Evolutionary conservation across 345 rosid genomes (phyloP).

Genomic region (Geranium brycei): DNA sequence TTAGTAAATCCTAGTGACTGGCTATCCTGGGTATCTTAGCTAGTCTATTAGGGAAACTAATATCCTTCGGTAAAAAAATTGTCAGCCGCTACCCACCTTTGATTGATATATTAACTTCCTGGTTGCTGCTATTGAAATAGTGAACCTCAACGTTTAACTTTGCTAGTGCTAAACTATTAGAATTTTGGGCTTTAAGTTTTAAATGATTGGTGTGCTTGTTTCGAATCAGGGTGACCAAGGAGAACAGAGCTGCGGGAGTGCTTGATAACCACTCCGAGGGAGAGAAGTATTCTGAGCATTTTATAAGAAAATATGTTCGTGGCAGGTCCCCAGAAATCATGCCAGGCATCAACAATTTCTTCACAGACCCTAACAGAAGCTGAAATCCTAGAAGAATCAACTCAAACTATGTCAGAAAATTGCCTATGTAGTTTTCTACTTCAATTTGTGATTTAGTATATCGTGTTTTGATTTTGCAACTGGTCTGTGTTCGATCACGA

Average conservation of each 20-base stretch:
- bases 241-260: conserved; percentile 79
- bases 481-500: not conserved
- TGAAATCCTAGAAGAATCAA: not conserved
- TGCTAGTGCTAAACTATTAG: too few species aligned
- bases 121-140: too few species aligned
- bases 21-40: too few species aligned
- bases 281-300: conserved; percentile 63
- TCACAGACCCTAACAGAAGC: conserved; percentile 58
- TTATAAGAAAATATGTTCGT: conserved; percentile 62
- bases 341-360: conserved; percentile 81
- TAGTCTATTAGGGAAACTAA: too few species aligned
- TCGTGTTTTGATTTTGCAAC: not conserved
- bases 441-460: not conserved
- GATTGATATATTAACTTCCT: too few species aligned
- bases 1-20: too few species aligned
- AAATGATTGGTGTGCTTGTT: too few species aligned
- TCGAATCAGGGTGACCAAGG: conserved; percentile 56
- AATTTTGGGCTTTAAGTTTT: too few species aligned
- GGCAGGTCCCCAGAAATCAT: conserved; percentile 69
- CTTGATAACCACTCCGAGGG: conserved; percentile 84
- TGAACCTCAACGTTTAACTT: too few species aligned
- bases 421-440: too few species aligned
- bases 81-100: too few species aligned
- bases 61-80: too few species aligned
- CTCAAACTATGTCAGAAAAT: not conserved